These are phyloP conservation scores for Trichoderma sp. DNA, from an alignment of 2,329 filamentous ascomycete genomes.

Conservation along the genomic window DNA sequence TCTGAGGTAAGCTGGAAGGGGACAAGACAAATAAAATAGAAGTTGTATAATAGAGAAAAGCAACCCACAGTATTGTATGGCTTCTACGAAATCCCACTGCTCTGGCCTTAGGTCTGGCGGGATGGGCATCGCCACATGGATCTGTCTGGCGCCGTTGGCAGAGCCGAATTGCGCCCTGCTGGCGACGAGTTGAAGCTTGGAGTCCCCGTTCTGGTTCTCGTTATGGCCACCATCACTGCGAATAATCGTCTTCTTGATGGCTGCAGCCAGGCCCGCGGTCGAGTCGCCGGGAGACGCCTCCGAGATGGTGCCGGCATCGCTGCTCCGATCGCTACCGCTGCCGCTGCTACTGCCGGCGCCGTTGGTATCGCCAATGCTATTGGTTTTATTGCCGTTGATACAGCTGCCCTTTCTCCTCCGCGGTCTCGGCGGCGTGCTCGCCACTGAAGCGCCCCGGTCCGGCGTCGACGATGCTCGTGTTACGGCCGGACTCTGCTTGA, in stretches of 20 bases:
- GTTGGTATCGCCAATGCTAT: neutral
- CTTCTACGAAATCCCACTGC: constrained; percentile 15
- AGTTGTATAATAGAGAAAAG: neutral
- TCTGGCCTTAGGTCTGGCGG: constrained; percentile 14
- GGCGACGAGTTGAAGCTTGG: neutral
- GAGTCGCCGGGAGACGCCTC: constrained; percentile 2
- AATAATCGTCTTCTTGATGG: neutral
- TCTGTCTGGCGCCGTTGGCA: neutral
- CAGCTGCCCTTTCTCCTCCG: neutral
- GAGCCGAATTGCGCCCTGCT: neutral
- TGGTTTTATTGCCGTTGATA: neutral
- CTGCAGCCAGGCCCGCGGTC: neutral
- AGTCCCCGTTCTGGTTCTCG: neutral
- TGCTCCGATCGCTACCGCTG: neutral
- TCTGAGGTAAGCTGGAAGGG: neutral
- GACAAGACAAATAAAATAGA: neutral
- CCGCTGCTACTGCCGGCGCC: neutral
- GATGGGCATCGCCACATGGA: neutral
- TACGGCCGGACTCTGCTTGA: neutral
- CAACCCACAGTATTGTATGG: constrained; percentile 12
- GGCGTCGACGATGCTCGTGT: neutral
- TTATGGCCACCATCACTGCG: neutral
- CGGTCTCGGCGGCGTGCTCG: neutral
- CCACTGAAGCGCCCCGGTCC: neutral
- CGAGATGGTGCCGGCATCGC: constrained; percentile 7